Percentiles rank a stretch among this genome's conserved stretches.
phyloP scores from a whole-genome alignment of 1,139 yeast species.

The Geotrichum carabidarum region DNA sequence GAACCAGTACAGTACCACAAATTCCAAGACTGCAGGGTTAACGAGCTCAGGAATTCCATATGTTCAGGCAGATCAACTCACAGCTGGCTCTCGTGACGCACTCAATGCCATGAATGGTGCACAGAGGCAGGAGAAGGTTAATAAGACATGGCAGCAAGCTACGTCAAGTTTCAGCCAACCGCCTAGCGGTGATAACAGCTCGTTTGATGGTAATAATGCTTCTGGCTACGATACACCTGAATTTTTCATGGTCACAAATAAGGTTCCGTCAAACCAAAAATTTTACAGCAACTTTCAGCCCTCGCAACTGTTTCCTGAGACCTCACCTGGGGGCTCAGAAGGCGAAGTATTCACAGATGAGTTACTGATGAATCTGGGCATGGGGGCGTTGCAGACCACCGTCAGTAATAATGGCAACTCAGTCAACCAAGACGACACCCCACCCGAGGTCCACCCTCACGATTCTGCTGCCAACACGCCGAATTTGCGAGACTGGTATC shows the following conservation, averaged over 20 bases:
- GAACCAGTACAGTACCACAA: background rate
- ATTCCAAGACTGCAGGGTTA: background rate
- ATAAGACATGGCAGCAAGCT: background rate
- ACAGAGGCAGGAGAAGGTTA: background rate
- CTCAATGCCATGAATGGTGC: background rate
- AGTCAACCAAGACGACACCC: background rate
- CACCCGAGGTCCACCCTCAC: background rate
- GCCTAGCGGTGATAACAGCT: background rate
- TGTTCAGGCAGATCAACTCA: background rate
- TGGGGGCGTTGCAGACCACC: background rate
- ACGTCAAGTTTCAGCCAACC: background rate
- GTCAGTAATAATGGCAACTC: background rate
- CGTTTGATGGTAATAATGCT: background rate
- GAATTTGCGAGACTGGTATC: background rate
- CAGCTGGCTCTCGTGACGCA: background rate
- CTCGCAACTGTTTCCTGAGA: conserved; percentile 38
- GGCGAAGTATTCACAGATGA: background rate
- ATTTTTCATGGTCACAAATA: conserved; percentile 35
- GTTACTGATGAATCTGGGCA: background rate
- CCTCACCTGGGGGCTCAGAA: background rate
- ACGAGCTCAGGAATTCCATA: background rate
- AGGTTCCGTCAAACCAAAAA: conserved; percentile 29
- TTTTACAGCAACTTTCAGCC: conserved; percentile 39
- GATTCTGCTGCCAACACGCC: background rate
- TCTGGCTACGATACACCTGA: conserved; percentile 26